These are phyloP conservation scores for Platismatia glauca DNA, from an alignment of 495 filamentous ascomycete genomes.

Conservation along the genomic window DNA sequence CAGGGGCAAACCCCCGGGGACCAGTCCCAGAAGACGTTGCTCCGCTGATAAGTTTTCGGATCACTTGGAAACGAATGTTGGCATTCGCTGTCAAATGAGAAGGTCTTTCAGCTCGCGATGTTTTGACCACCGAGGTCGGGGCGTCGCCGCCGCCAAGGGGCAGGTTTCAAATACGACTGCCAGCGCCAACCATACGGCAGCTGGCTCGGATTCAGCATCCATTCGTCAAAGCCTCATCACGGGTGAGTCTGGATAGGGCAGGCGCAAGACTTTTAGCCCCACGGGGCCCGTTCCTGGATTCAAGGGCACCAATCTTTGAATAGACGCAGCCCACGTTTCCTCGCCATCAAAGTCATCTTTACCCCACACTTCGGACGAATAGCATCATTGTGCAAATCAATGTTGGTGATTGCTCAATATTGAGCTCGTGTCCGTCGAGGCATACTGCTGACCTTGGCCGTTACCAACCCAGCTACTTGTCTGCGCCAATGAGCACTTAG, in stretches of 20 bases:
- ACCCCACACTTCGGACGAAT: constrained; percentile 4
- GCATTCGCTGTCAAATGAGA: neutral
- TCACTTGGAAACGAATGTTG: neutral
- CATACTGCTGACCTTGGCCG: neutral
- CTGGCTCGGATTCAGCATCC: neutral
- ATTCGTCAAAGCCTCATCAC: neutral
- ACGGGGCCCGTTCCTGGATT: constrained; percentile 12
- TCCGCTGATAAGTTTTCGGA: neutral
- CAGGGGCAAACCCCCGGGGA: neutral
- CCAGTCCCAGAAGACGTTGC: neutral
- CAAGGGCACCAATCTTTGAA: constrained; percentile 9
- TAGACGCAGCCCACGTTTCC: constrained; percentile 11
- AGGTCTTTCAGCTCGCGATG: neutral
- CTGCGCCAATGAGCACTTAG: constrained; percentile 1
- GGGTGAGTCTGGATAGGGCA: neutral
- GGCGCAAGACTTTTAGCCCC: constrained; percentile 2
- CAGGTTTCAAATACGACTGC: neutral
- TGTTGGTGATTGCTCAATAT: neutral
- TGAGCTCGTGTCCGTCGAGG: constrained; percentile 6
- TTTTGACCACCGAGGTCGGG: neutral
- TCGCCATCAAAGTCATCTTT: neutral
- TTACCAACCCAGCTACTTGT: neutral
- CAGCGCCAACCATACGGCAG: neutral
- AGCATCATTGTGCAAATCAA: constrained; percentile 7
- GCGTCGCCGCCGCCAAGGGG: neutral